Base-by-base conservation (phyloP, 75 land plant genomes). In the Pinus albicaulis region DNA sequence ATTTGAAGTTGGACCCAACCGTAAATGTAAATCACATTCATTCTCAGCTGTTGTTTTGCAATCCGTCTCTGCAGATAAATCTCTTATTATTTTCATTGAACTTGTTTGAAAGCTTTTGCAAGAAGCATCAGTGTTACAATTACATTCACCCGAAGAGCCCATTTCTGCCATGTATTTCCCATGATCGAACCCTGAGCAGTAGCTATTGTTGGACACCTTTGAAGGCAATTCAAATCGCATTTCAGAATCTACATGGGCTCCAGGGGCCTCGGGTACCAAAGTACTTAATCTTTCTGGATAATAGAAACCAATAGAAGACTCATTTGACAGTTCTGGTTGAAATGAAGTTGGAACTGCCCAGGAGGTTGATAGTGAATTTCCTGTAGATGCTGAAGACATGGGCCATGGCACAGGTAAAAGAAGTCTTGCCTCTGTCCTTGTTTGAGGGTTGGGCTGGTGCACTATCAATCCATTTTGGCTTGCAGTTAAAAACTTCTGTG, bases 1-100 rank as follows among this genome's bases (percentile, higher is more conserved):
- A 75, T 19, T 31, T 59, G 76, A 60, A 20, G 52, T 34, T n/a
- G 69, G 76, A 19, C 76, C 68, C 76, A 75, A 38, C 28, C 76
- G n/a, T 38, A 75, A 75, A 75, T 34, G 52, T 31, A 75, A 34
- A 59, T 75, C 76, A 15, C 62, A 75, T n/a, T 17, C 48, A 75
- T 14, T 38, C n/a, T 59, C 48, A 34, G 31, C 7, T 59, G 76
- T 5, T 62, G 38, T 38, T 38, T 62, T 75, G 68, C 48, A n/a
- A 17, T 28, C 65, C n/a, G 7, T 25, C 8, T 60, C 66, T 75
- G 38, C 66, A 22, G 76, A 62, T 58, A 31, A 34, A 75, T 36
- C 57, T 72, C 74, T 72, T 55, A 25, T 23, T 26, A 34, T n/a
- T 59, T 59, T 59, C 22, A 23, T 59, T 20, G 23, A 23, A 34